Base-by-base conservation (phyloP, 331 rosid genomes). In the Pyrus hybrid region DNA sequence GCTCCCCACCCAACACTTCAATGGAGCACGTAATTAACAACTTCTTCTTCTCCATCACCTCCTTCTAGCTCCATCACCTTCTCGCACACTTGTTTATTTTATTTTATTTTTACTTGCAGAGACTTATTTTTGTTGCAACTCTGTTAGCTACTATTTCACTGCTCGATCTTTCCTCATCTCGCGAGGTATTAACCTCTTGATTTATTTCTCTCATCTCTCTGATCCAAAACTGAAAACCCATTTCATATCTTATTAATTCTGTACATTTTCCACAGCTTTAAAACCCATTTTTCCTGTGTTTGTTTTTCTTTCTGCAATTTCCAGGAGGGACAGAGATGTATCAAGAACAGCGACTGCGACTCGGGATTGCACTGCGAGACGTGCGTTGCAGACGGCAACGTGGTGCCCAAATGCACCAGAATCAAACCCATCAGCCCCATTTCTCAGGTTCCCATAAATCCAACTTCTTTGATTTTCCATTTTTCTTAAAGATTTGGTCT, bases 301-400 rank as follows among this genome's bases (percentile, higher is more conserved):
- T 29, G 16, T 21, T 61, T 60, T 30, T 62, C 8, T 28, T 33
- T 53, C 64, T 51, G 64, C 49, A 67, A 30, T 80, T 67, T 1
- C 21, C 87, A 94, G 99, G 88, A 86, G 75, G 97, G 91, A 6
- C 72, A 82, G 64, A 66, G 80, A 37, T 94, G 97, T 70, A 26
- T 80, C 13, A 77, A 78, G 45, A 65, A 88, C 78, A 70, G 76
- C 9, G 80, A 85, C 82, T 94, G 99, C 65, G 70, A 85, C 74
- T 70, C 88, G 1, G 97, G 97, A 7, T 79, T 92, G 69, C 96
- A 94, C 73, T 94, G 99, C 75, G 91, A 90, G 61, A 83, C 97
- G 6, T 94, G 99, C 71, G 13, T 87, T 10, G 86, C 96, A 3
- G 78, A 87, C 72, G 93, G 91, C 4, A 84, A 87, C 58, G n/a